Conservation (phyloP, 495 filamentous ascomycete species). For the Neurospora tetraspora region DNA sequence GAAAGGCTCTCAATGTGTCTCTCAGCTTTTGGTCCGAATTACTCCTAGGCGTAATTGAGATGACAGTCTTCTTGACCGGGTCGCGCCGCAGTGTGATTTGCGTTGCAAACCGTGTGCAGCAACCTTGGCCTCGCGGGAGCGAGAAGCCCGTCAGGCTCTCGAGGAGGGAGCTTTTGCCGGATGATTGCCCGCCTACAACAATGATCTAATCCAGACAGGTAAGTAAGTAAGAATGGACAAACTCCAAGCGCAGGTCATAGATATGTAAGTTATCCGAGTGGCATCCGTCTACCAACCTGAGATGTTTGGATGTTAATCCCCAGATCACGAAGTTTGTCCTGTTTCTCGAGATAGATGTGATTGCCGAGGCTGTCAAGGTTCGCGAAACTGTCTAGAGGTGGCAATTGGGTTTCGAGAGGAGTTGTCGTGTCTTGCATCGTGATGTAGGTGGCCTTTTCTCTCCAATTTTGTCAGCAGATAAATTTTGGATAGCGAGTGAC, state of each 20-base stretch:
- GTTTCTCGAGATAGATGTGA: constrained; percentile 8
- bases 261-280: too few relatives aligned
- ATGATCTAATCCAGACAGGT: constrained; percentile 15
- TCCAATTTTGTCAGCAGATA: too few relatives aligned
- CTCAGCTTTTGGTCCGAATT: constrained; percentile 4
- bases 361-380: constrained; percentile 4
- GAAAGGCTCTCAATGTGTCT: constrained; percentile 9
- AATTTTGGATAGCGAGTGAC: too few relatives aligned
- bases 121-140: constrained; percentile 40
- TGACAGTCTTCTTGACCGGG: constrained; percentile 16
- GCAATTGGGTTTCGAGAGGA: neutral
- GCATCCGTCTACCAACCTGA: neutral
- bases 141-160: constrained; percentile 42
- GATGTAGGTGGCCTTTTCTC: neutral
- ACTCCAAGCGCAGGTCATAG: too few relatives aligned
- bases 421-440: neutral
- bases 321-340: constrained; percentile 13
- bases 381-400: neutral
- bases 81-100: constrained; percentile 46
- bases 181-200: constrained; percentile 41
- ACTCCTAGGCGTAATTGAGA: constrained; percentile 36
- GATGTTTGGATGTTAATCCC: constrained; percentile 14
- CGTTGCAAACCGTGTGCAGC: constrained; percentile 50
- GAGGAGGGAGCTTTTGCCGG: constrained; percentile 44
- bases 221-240: too few relatives aligned